Evolutionary conservation across 805 yeast species (phyloP).

Genomic region (Kregervanrija pseudodelftensis): DNA sequence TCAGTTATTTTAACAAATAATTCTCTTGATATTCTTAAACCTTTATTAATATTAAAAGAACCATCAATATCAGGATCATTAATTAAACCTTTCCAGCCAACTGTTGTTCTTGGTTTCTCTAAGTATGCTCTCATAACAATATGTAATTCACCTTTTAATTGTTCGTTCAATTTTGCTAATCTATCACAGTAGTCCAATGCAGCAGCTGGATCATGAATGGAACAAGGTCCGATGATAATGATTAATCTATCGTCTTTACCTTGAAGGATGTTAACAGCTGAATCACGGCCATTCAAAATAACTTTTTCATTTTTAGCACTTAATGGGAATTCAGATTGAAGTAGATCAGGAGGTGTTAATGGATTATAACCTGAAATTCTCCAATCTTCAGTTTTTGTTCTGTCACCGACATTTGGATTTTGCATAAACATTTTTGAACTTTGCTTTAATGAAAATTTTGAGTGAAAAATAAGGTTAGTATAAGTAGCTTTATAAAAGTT

Average conservation of each 20-base stretch:
- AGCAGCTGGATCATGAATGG: conserved; percentile 89
- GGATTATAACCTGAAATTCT: conserved; percentile 89
- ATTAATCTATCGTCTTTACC: conserved; percentile 85
- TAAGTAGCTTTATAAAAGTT: neutral
- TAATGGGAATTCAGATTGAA: conserved; percentile 79
- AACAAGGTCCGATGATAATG: conserved; percentile 94
- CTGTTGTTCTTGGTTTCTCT: conserved; percentile 97
- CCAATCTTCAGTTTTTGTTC: conserved; percentile 70
- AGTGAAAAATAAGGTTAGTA: neutral
- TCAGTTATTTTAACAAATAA: conserved; percentile 79
- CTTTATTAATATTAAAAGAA: conserved; percentile 90
- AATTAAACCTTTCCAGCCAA: conserved; percentile 98
- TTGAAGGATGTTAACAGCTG: conserved; percentile 61
- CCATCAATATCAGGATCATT: conserved; percentile 96
- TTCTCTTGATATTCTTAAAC: conserved; percentile 80
- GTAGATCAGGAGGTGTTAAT: conserved; percentile 86
- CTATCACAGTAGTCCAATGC: conserved; percentile 82
- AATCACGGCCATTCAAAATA: conserved; percentile 71
- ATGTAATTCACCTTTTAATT: conserved; percentile 65
- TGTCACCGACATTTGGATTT: conserved; percentile 80
- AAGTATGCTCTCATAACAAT: conserved; percentile 96
- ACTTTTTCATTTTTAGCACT: conserved; percentile 50
- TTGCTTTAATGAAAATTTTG: conserved; percentile 15
- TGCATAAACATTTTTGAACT: conserved; percentile 64
- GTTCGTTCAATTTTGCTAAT: conserved; percentile 50